Percentiles rank a stretch among this genome's conserved stretches.
These are phyloP conservation scores for Metschnikowia noctiluminum DNA, from an alignment of 805 yeast genomes.

Conservation along the genomic window DNA sequence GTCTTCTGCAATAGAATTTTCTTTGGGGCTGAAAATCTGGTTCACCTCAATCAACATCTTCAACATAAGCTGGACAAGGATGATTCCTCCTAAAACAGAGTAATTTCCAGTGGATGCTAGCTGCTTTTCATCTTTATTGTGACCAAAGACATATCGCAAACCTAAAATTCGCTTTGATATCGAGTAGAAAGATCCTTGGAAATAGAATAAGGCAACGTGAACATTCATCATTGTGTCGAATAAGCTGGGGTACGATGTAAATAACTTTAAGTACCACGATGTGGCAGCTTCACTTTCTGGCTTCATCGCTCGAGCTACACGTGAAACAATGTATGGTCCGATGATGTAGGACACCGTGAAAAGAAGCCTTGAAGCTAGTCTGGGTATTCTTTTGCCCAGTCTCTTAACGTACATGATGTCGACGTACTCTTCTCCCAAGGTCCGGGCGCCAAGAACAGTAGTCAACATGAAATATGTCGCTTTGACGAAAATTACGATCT, in stretches of 20 bases:
- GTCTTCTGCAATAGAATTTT: not conserved
- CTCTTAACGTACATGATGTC: slow-evolving; percentile 66
- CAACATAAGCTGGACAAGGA: slow-evolving; percentile 50
- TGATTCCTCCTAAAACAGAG: slow-evolving; percentile 66
- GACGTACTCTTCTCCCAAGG: slow-evolving; percentile 93
- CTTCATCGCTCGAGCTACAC: slow-evolving; percentile 23
- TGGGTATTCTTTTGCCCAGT: slow-evolving; percentile 50
- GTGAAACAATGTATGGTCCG: slow-evolving; percentile 53
- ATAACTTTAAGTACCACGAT: slow-evolving; percentile 19
- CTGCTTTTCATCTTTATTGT: slow-evolving; percentile 43
- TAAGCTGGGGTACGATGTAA: slow-evolving; percentile 43
- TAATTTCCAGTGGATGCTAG: slow-evolving; percentile 56
- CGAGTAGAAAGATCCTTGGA: slow-evolving; percentile 78
- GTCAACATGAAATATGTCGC: slow-evolving; percentile 69
- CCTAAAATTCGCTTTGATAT: slow-evolving; percentile 76
- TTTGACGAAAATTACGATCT: slow-evolving; percentile 55
- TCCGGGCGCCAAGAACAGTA: slow-evolving; percentile 70
- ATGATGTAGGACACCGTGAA: slow-evolving; percentile 60
- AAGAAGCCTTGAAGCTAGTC: slow-evolving; percentile 44
- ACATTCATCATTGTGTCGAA: slow-evolving; percentile 57
- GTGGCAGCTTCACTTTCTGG: slow-evolving; percentile 19
- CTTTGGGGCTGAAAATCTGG: slow-evolving; percentile 12
- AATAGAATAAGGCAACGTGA: slow-evolving; percentile 79
- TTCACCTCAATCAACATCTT: slow-evolving; percentile 38
- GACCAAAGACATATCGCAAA: slow-evolving; percentile 73